A percentile compares a stretch with the other conserved stretches of the same genome.
These are phyloP conservation scores for Coemansia sp. DNA, from an alignment of 192 early-diverging fungal species.

Conservation along the genomic window DNA sequence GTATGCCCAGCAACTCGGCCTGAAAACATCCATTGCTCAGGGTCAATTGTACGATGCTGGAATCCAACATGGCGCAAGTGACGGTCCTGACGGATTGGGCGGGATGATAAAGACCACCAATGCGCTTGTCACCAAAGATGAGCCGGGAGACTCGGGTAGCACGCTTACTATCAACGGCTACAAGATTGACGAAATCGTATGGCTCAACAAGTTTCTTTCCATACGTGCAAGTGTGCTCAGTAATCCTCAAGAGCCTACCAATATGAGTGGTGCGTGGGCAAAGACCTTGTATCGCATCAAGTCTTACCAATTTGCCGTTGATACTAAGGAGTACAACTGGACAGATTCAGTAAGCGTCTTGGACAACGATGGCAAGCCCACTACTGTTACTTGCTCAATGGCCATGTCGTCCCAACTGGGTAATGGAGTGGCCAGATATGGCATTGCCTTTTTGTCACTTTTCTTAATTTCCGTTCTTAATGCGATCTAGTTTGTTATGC, in stretches of 20 bases:
- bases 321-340: slow-evolving; percentile 35
- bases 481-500: background rate
- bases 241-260: slow-evolving; percentile 40
- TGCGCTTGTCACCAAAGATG: slow-evolving; percentile 19
- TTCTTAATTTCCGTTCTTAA: background rate
- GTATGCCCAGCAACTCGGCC: slow-evolving; percentile 30
- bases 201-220: slow-evolving; percentile 45
- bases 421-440: background rate
- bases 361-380: slow-evolving; percentile 43
- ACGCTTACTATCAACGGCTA: slow-evolving; percentile 26
- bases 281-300: slow-evolving; percentile 50
- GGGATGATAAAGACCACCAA: slow-evolving; percentile 31
- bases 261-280: slow-evolving; percentile 50
- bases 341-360: slow-evolving; percentile 31
- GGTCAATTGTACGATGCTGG: slow-evolving; percentile 59
- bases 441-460: background rate
- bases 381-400: slow-evolving; percentile 16
- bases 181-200: slow-evolving; percentile 35
- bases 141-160: slow-evolving; percentile 13
- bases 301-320: slow-evolving; percentile 55
- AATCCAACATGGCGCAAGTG: slow-evolving; percentile 43
- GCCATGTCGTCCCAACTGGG: background rate
- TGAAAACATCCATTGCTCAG: slow-evolving; percentile 32
- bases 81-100: slow-evolving; percentile 23
- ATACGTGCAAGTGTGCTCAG: slow-evolving; percentile 45